Percentiles rank a stretch among this genome's conserved stretches.
phyloP scores from a whole-genome alignment of 225 moss, liverwort and hornwort genomes.

The Pseudisothecium myosuroides region DNA sequence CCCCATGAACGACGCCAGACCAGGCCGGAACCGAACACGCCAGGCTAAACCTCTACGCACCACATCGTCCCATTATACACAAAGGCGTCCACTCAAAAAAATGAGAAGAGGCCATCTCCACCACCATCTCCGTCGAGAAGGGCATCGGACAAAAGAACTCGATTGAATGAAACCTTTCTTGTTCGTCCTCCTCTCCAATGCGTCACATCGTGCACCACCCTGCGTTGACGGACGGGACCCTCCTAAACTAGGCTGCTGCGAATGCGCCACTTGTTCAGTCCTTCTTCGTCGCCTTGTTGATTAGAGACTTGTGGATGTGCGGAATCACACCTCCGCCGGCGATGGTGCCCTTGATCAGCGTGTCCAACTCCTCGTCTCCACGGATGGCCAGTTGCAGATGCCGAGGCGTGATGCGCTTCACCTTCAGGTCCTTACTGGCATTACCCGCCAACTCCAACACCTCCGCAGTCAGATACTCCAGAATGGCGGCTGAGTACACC shows the following conservation, averaged over 20 bases:
- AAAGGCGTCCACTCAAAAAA: background rate
- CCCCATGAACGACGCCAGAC: background rate
- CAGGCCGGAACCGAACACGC: background rate
- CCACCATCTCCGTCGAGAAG: background rate
- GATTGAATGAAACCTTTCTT: background rate
- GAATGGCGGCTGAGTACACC: slow-evolving; percentile 82
- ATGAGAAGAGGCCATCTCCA: slow-evolving; percentile 1
- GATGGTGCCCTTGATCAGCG: slow-evolving; percentile 75
- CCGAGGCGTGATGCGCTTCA: slow-evolving; percentile 85
- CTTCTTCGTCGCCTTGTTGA: slow-evolving; percentile 76
- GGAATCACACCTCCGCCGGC: slow-evolving; percentile 77
- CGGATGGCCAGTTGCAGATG: slow-evolving; percentile 88
- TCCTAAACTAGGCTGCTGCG: background rate
- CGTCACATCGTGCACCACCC: background rate
- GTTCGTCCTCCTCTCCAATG: background rate
- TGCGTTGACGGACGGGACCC: slow-evolving; percentile 29
- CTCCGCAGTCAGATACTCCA: slow-evolving; percentile 87
- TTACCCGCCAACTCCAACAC: slow-evolving; percentile 90
- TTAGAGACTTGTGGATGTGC: slow-evolving; percentile 88
- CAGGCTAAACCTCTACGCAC: background rate
- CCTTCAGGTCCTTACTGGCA: slow-evolving; percentile 89
- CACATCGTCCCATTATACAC: slow-evolving; percentile 29
- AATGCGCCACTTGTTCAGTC: slow-evolving; percentile 9
- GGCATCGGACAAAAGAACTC: background rate
- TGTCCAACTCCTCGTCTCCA: slow-evolving; percentile 67